phyloP scores from a whole-genome alignment of 2,329 filamentous ascomycete genomes.

The Calonectria henricotiae region DNA sequence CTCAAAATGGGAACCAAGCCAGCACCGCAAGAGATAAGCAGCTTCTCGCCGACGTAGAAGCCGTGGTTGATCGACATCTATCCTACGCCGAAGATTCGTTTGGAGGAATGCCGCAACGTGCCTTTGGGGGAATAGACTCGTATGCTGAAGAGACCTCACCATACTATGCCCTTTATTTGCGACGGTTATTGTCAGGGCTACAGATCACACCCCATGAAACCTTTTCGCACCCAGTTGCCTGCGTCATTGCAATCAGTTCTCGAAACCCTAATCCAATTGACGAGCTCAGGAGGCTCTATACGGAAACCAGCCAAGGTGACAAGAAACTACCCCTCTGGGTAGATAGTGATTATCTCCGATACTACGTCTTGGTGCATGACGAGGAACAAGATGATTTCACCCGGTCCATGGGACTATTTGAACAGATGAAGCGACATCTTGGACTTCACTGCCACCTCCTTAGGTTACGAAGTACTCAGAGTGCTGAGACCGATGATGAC shows the following conservation, averaged over 20 bases:
- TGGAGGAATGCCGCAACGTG: constrained; percentile 57
- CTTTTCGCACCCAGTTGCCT: constrained; percentile 94
- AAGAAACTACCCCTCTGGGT: constrained; percentile 87
- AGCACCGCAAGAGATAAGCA: constrained; percentile 54
- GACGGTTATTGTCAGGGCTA: constrained; percentile 85
- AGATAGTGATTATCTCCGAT: constrained; percentile 91
- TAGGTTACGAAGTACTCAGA: constrained; percentile 86
- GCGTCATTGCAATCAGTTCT: constrained; percentile 95
- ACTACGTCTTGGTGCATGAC: constrained; percentile 97
- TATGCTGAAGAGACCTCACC: constrained; percentile 75
- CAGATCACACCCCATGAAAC: constrained; percentile 90
- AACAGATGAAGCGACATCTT: constrained; percentile 99
- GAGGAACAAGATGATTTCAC: constrained; percentile 95
- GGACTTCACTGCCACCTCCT: constrained; percentile 95
- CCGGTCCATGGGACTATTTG: constrained; percentile 91
- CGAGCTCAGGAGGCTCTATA: constrained; percentile 87
- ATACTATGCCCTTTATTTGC: constrained; percentile 89
- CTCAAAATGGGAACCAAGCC: constrained; percentile 50
- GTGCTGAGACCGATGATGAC: constrained; percentile 92
- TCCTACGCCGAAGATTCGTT: constrained; percentile 79
- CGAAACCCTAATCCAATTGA: constrained; percentile 88
- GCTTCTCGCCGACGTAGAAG: constrained; percentile 79
- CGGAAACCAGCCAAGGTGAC: constrained; percentile 85
- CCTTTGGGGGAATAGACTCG: constrained; percentile 61
- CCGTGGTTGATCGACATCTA: constrained; percentile 85